These are phyloP conservation scores for Rhodotorula sp. DNA, from an alignment of 1,284 basidiomycete genomes.

Conservation along the genomic window DNA sequence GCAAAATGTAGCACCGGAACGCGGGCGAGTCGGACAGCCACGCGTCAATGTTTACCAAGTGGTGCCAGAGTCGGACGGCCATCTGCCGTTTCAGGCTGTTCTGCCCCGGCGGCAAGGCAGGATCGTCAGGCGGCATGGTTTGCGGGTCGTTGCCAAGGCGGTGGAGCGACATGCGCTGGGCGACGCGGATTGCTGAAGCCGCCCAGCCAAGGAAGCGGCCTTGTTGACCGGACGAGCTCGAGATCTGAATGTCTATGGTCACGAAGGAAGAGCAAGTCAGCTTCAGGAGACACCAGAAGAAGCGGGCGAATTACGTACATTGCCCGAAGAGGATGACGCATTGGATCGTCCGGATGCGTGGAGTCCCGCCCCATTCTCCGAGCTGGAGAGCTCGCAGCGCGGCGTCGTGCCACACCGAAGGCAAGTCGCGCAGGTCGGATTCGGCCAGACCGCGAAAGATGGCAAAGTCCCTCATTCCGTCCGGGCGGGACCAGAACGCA, in stretches of 20 bases:
- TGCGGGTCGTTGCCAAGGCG: constrained; percentile 30
- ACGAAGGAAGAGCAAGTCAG: too few relatives aligned
- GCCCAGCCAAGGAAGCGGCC: constrained; percentile 40
- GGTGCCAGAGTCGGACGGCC: constrained; percentile 34
- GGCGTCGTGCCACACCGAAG: constrained; percentile 41
- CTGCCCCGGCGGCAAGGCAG: constrained; percentile 40
- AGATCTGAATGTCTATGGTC: constrained; percentile 44
- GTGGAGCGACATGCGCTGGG: constrained; percentile 41
- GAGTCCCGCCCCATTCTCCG: constrained; percentile 43
- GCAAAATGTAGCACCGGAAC: constrained; percentile 23
- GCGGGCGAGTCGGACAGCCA: constrained; percentile 33
- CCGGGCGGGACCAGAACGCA: constrained; percentile 35
- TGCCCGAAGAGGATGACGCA: constrained; percentile 12
- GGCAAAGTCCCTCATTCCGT: constrained; percentile 28
- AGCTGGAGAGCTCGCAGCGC: constrained; percentile 38
- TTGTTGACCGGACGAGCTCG: constrained; percentile 28
- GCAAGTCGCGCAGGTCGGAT: constrained; percentile 36
- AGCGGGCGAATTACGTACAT: too few relatives aligned
- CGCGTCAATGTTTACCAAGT: constrained; percentile 31
- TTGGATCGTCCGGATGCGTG: constrained; percentile 41
- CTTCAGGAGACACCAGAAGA: too few relatives aligned
- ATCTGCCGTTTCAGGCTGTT: constrained; percentile 40
- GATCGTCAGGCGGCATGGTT: constrained; percentile 43
- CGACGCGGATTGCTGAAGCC: constrained; percentile 32
- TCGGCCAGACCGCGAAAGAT: constrained; percentile 37